Conservation (phyloP, 2,329 filamentous ascomycete genomes). For the Aspergillus sp. region DNA sequence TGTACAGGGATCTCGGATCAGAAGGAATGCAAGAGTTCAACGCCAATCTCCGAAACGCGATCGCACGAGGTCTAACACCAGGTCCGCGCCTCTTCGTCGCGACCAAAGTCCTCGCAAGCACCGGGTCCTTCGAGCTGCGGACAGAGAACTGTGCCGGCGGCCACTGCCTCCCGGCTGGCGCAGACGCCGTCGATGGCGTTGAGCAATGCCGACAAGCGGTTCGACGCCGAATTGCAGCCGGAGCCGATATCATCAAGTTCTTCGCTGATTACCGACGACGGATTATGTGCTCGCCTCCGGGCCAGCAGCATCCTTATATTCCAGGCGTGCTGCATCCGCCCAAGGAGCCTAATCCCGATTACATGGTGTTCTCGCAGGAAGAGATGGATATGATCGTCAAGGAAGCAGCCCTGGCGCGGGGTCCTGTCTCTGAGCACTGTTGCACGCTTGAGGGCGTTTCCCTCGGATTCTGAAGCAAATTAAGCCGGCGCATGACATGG, state of each 20-base stretch:
- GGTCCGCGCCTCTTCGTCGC: background rate
- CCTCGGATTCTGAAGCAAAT: background rate
- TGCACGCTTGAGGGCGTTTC: background rate
- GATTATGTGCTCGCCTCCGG: background rate
- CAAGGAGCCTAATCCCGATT: background rate
- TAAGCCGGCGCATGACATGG: constrained; percentile 9
- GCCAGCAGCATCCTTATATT: background rate
- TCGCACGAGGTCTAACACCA: background rate
- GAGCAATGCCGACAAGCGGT: background rate
- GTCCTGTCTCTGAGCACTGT: background rate
- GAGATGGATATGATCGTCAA: background rate
- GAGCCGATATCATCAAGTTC: constrained; percentile 5
- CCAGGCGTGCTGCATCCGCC: background rate
- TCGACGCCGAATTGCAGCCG: constrained; percentile 1
- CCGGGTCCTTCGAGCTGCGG: background rate
- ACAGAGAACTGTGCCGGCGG: background rate
- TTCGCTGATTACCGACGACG: background rate
- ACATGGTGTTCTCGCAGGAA: background rate
- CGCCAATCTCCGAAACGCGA: background rate
- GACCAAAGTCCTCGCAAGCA: constrained; percentile 7
- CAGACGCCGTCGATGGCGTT: background rate
- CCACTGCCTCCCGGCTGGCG: background rate
- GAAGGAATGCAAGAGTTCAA: background rate
- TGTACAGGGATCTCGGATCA: background rate
- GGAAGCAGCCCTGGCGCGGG: background rate